A percentile compares a stretch with the other conserved stretches of the same genome.
These are phyloP conservation scores for Suaeda aralocaspica DNA, from an alignment of 148 eudicot species.

Conservation along the genomic window DNA sequence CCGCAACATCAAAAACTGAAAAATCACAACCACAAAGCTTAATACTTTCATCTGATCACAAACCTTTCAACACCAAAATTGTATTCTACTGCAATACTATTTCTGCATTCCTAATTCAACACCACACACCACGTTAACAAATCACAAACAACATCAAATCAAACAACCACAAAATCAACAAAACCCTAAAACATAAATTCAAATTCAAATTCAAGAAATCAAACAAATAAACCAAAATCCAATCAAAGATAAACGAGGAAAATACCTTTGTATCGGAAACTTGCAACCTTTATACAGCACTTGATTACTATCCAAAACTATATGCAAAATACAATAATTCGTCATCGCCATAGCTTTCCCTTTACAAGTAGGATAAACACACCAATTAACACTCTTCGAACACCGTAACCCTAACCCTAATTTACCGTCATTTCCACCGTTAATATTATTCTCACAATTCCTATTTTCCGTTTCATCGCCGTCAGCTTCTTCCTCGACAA, in stretches of 20 bases:
- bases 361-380: slow-evolving; percentile 43
- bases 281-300: slow-evolving; percentile 47
- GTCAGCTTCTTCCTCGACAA: slow-evolving; percentile 23
- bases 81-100: too few relatives aligned
- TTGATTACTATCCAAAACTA: slow-evolving; percentile 45
- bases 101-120: too few relatives aligned
- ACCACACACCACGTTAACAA: not conserved
- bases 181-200: not conserved
- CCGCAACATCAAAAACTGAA: too few relatives aligned
- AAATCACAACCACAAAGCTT: too few relatives aligned
- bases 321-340: slow-evolving; percentile 47
- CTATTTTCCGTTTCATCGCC: slow-evolving; percentile 4
- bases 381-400: slow-evolving; percentile 24
- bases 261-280: slow-evolving; percentile 16
- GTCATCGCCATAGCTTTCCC: slow-evolving; percentile 57
- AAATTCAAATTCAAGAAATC: not conserved
- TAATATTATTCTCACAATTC: not conserved
- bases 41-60: too few relatives aligned
- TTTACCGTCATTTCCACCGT: slow-evolving; percentile 15
- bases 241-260: not conserved
- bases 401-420: slow-evolving; percentile 34
- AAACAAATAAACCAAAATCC: not conserved
- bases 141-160: not conserved
- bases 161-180: not conserved
- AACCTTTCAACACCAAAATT: too few relatives aligned